Base-by-base conservation (phyloP, 1,284 basidiomycete genomes). In the Mycosarcoma mackinlayi region DNA sequence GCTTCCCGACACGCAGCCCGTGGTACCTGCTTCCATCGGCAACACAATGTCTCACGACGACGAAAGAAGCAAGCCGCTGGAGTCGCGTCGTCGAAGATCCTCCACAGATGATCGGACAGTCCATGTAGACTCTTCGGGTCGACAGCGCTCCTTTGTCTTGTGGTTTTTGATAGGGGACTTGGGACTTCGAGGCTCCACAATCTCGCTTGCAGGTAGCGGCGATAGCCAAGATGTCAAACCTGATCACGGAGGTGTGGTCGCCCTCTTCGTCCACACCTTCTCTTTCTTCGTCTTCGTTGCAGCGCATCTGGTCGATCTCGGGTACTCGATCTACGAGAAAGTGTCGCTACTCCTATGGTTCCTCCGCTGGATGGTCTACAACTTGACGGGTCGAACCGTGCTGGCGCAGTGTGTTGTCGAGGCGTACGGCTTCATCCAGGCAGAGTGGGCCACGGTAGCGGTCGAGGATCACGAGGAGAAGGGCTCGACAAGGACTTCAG, bases 391-490 rank as follows among this genome's bases (percentile, higher is more conserved):
- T 0, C 66, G 62, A 33, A 82, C 80, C 1, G 77, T 82, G 19
- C 54, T 82, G 30, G 67, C 76, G 2, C 73, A 75, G 28, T 78
- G 76, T 34, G 41, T 58, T 3, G 37, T 76, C 38, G 80, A 82
- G 34, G 77, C 76, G 0, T 80, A 80, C 44, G 23, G 51, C 25
- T 66, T 82, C 24, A 69, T 82, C 19, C 60, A 76, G 49, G 60
- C 44, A 18, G 80, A 82, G 40, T 82, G 80, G 80, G 65, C 73
- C n/a, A 68, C 68, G 5, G 80, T 82, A 3, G 70, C 73, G 1
- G 25, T 55, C 13, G 80, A 82, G 45, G 80, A 82, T 41, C 80
- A 82, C 59, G 80, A 82, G 41, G 69, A 58, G 41, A 63, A 64
- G n/a, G 64, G 66, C 2, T 59, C 66, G 9, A 65, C 59, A 23